Percentiles rank a stretch among this genome's conserved stretches.
These are phyloP conservation scores for Tillandsia fasciculata DNA, from an alignment of 176 grass and related monocot genomes.

Conservation along the genomic window DNA sequence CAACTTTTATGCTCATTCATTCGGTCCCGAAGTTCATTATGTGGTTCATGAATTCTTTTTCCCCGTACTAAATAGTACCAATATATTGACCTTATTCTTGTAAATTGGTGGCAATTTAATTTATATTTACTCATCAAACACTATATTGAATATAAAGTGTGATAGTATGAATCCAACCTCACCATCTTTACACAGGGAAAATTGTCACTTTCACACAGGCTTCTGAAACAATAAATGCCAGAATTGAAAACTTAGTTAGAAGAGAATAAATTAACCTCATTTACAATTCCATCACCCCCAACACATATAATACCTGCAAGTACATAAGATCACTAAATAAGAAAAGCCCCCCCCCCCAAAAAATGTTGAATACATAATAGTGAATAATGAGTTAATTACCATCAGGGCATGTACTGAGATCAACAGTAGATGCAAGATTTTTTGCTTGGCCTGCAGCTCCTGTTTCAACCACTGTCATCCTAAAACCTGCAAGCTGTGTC, in stretches of 20 bases:
- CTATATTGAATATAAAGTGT: no score
- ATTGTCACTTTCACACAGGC: no score
- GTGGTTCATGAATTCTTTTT: no score
- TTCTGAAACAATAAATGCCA: not conserved
- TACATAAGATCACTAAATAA: conserved; percentile 1
- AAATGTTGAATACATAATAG: not conserved
- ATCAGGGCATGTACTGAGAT: conserved; percentile 57
- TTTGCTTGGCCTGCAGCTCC: conserved; percentile 80
- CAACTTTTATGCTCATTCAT: no score
- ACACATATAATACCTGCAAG: conserved; percentile 74
- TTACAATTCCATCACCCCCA: conserved; percentile 88
- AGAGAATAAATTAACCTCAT: conserved; percentile 35
- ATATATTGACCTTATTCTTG: no score
- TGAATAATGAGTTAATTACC: conserved; percentile 29
- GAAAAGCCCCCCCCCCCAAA: not conserved
- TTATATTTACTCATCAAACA: no score
- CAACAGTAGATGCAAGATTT: conserved; percentile 57
- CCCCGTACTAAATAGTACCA: no score
- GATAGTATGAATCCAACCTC: no score
- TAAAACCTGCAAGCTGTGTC: conserved; percentile 83
- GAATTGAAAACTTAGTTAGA: no score
- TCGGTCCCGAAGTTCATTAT: no score
- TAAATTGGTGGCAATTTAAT: no score
- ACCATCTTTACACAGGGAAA: no score
- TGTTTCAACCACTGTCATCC: conserved; percentile 82